phyloP scores from a whole-genome alignment of 176 grass and related monocot genomes.

The Melocanna baccifera region DNA sequence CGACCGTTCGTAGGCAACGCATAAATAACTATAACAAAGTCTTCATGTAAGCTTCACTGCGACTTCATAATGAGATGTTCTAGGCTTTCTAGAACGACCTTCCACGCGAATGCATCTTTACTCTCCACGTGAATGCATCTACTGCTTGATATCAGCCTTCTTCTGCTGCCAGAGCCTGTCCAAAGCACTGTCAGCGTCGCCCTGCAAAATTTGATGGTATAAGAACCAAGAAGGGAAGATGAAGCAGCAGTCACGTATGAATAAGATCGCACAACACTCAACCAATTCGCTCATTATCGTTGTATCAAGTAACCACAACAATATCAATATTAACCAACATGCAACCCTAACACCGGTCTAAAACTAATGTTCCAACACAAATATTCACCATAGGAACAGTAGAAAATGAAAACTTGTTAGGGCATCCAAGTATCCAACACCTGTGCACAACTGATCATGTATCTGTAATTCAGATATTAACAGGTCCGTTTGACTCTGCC shows the following conservation, averaged over 20 bases:
- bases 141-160: slow-evolving; percentile 37
- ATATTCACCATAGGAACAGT: background rate
- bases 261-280: background rate
- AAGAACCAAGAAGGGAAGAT: background rate
- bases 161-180: slow-evolving; percentile 63
- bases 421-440: background rate
- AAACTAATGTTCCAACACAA: background rate
- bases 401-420: background rate
- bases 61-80: slow-evolving; percentile 1
- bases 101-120: background rate
- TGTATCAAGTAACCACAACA: background rate
- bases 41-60: background rate
- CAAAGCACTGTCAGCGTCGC: slow-evolving; percentile 56
- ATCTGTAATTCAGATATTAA: background rate
- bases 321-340: background rate
- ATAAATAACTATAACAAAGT: background rate
- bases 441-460: background rate
- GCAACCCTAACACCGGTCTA: background rate
- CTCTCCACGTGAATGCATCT: slow-evolving; percentile 5
- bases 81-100: background rate
- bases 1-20: background rate
- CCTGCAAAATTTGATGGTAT: slow-evolving; percentile 24
- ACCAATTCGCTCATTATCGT: background rate
- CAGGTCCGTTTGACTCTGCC: background rate
- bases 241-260: background rate